A percentile compares a stretch with the other conserved stretches of the same genome.
Conservation (phyloP, 2,329 filamentous ascomycete genomes). For the Ampelomyces quisqualis region DNA sequence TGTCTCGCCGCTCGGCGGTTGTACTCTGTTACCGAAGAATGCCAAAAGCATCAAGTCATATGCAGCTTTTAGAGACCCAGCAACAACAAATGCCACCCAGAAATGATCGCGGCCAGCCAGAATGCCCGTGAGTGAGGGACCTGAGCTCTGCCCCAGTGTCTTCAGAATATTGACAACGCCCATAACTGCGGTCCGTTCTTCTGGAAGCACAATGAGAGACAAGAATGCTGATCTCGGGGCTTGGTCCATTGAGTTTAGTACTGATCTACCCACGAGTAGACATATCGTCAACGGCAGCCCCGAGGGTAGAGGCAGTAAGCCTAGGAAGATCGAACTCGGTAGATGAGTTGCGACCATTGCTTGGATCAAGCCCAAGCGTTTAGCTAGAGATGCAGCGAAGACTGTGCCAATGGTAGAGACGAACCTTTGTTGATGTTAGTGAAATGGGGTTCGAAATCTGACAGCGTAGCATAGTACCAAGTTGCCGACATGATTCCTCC, state of each 20-base stretch:
- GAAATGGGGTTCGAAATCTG: neutral
- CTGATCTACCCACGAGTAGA: constrained; percentile 33
- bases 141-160: constrained; percentile 38
- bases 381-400: constrained; percentile 55
- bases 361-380: constrained; percentile 59
- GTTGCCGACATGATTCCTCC: constrained; percentile 57
- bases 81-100: constrained; percentile 45
- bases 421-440: constrained; percentile 18
- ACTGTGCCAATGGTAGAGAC: constrained; percentile 36
- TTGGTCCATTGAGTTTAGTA: constrained; percentile 44
- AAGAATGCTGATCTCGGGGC: constrained; percentile 42
- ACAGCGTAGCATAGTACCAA: constrained; percentile 22
- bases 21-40: constrained; percentile 36
- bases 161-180: constrained; percentile 45
- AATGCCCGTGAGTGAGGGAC: constrained; percentile 40
- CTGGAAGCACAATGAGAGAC: constrained; percentile 34
- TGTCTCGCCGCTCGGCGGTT: constrained; percentile 8
- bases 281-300: constrained; percentile 31
- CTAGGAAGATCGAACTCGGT: constrained; percentile 40
- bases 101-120: constrained; percentile 37
- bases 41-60: constrained; percentile 42
- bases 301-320: constrained; percentile 29
- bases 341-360: constrained; percentile 45
- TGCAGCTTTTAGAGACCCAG: constrained; percentile 37
- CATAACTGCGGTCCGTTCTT: constrained; percentile 44